These are phyloP conservation scores for Fusarium clavum DNA, from an alignment of 2,329 filamentous ascomycete genomes.

Conservation along the genomic window DNA sequence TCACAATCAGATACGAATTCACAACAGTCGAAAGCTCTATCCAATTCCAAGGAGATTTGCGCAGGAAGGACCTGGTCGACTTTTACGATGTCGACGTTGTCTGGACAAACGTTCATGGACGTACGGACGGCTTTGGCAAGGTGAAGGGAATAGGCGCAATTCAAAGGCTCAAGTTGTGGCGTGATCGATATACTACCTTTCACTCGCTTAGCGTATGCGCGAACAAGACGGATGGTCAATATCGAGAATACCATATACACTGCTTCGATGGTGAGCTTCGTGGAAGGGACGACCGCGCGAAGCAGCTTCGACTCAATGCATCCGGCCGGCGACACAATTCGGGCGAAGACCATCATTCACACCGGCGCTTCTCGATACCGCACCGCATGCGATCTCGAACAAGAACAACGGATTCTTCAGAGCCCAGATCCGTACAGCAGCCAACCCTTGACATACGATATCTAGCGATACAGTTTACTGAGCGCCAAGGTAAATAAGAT, in stretches of 20 bases:
- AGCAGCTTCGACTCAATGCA: constrained; percentile 58
- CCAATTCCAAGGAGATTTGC: constrained; percentile 62
- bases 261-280: constrained; percentile 61
- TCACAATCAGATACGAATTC: constrained; percentile 64
- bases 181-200: constrained; percentile 59
- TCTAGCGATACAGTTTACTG: constrained; percentile 62
- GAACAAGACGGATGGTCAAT: constrained; percentile 59
- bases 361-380: constrained; percentile 58
- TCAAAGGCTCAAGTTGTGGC: constrained; percentile 65
- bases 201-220: constrained; percentile 62
- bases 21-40: constrained; percentile 60
- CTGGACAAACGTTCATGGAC: constrained; percentile 62
- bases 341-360: constrained; percentile 50
- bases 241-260: constrained; percentile 62
- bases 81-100: constrained; percentile 65
- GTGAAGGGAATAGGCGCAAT: constrained; percentile 63
- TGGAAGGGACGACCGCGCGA: constrained; percentile 59
- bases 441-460: constrained; percentile 58
- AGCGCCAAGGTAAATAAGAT: constrained; percentile 55
- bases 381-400: constrained; percentile 56
- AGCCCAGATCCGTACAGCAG: constrained; percentile 42
- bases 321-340: constrained; percentile 56
- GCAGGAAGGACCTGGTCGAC: constrained; percentile 60
- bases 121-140: constrained; percentile 63
- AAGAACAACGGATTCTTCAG: constrained; percentile 48